A percentile compares a stretch with the other conserved stretches of the same genome.
These are phyloP conservation scores for Ophiostoma ulmi DNA, from an alignment of 2,329 filamentous ascomycete species.

Conservation along the genomic window DNA sequence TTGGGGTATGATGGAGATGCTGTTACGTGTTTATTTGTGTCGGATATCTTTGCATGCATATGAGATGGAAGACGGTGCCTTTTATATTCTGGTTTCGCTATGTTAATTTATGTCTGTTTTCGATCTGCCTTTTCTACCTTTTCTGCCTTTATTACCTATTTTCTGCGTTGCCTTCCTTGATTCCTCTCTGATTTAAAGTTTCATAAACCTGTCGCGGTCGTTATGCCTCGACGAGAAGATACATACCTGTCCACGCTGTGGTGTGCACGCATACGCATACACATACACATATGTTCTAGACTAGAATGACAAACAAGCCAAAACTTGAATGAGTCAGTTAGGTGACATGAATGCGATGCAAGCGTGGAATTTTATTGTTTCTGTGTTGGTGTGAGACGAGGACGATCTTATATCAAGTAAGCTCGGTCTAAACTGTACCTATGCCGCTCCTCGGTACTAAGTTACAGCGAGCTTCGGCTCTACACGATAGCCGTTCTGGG, in stretches of 20 bases:
- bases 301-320: background rate
- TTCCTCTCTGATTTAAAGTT: background rate
- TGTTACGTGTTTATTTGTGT: conserved; percentile 3
- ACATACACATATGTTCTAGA: background rate
- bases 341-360: too few species aligned
- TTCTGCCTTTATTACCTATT: background rate
- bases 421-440: background rate
- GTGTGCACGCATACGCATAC: background rate
- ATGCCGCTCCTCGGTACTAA: conserved; percentile 3
- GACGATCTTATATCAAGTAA: background rate
- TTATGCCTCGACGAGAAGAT: background rate
- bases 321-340: background rate
- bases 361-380: too few species aligned
- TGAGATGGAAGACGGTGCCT: background rate
- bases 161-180: background rate
- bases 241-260: background rate
- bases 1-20: background rate
- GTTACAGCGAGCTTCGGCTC: conserved; percentile 8
- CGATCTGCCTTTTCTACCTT: background rate
- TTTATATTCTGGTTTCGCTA: background rate
- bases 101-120: background rate
- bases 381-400: background rate
- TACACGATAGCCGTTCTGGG: background rate
- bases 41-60: conserved; percentile 12
- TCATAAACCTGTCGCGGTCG: background rate